These are phyloP conservation scores for Saccharomyces mikatae DNA, from an alignment of 805 yeast genomes.

Conservation along the genomic window DNA sequence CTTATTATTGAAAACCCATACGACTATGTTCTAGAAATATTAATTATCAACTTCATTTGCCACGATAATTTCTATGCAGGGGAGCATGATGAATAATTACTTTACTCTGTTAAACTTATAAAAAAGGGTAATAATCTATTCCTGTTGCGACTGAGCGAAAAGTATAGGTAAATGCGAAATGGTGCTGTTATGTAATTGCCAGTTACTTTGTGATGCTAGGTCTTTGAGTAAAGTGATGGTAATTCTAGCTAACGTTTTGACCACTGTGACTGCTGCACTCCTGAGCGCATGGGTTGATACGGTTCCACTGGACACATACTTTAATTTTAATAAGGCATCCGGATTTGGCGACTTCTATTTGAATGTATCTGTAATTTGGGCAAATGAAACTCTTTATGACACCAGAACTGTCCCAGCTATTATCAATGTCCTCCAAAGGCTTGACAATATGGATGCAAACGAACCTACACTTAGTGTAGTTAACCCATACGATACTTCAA, in stretches of 20 bases:
- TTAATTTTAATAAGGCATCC: background rate
- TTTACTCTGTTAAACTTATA: too few species aligned
- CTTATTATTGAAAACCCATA: too few species aligned
- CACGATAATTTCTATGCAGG: too few species aligned
- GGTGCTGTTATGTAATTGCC: background rate
- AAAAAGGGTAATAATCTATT: too few species aligned
- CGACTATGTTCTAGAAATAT: too few species aligned
- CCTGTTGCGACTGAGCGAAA: background rate
- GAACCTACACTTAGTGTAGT: background rate
- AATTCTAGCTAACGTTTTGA: background rate
- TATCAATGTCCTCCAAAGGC: background rate
- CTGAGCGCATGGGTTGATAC: background rate
- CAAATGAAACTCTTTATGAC: background rate
- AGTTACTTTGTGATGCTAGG: too few species aligned
- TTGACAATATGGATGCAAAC: background rate
- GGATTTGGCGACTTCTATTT: background rate
- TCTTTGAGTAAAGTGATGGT: background rate
- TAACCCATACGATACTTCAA: too few species aligned
- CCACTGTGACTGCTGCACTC: background rate
- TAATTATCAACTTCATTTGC: too few species aligned
- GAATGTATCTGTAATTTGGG: background rate
- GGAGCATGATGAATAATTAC: too few species aligned
- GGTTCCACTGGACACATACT: background rate
- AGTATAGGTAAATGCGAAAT: background rate
- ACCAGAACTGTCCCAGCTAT: background rate